These are phyloP conservation scores for Phialophora tarda DNA, from an alignment of 2,329 filamentous ascomycete genomes.

Conservation along the genomic window DNA sequence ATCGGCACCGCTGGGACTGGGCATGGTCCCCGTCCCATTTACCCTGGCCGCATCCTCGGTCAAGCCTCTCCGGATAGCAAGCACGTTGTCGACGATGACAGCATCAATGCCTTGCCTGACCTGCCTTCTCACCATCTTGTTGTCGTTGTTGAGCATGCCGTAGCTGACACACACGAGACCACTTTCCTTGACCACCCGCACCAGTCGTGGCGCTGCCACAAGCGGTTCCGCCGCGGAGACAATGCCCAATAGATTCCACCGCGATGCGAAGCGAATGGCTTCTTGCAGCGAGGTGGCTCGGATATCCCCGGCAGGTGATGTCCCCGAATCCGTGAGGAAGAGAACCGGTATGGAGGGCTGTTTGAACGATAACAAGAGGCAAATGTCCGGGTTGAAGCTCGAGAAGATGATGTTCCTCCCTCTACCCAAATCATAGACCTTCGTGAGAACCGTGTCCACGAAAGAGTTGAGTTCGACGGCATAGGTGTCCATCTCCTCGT, in stretches of 20 bases:
- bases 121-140: slow-evolving; percentile 84
- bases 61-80: slow-evolving; percentile 89
- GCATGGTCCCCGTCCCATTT: neutral
- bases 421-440: slow-evolving; percentile 83
- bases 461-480: slow-evolving; percentile 96
- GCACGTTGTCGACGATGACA: slow-evolving; percentile 93
- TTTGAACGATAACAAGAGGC: slow-evolving; percentile 91
- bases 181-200: slow-evolving; percentile 91
- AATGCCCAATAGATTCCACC: slow-evolving; percentile 93
- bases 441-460: slow-evolving; percentile 87
- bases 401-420: slow-evolving; percentile 95
- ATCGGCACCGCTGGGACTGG: neutral
- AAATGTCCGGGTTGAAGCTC: slow-evolving; percentile 97
- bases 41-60: slow-evolving; percentile 54
- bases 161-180: slow-evolving; percentile 95
- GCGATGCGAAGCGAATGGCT: slow-evolving; percentile 88
- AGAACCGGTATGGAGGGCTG: slow-evolving; percentile 95
- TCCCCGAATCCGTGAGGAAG: slow-evolving; percentile 89
- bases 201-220: slow-evolving; percentile 84
- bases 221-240: slow-evolving; percentile 88
- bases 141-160: slow-evolving; percentile 86
- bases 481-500: slow-evolving; percentile 96
- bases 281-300: slow-evolving; percentile 91
- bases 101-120: slow-evolving; percentile 95
- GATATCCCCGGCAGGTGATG: slow-evolving; percentile 81